These are phyloP conservation scores for Tympanopsis confertula DNA, from an alignment of 2,329 filamentous ascomycete genomes.

Conservation along the genomic window DNA sequence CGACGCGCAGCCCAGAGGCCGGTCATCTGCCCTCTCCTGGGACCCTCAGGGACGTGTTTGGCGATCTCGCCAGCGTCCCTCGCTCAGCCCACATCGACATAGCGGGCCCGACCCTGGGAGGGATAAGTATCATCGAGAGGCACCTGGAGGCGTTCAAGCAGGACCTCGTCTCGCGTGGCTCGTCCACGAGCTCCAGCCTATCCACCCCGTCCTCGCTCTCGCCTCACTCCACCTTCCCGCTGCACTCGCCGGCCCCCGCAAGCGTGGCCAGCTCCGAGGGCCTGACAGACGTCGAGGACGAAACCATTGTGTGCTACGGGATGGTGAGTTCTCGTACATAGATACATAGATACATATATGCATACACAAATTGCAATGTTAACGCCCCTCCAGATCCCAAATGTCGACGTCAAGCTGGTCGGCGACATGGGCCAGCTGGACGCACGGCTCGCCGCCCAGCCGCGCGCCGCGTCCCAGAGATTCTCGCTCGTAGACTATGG, in stretches of 20 bases:
- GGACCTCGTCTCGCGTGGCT: not conserved
- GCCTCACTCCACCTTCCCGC: not conserved
- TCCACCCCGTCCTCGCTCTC: not conserved
- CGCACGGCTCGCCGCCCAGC: not conserved
- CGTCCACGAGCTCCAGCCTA: not conserved
- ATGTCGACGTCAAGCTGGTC: not conserved
- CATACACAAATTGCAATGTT: too few relatives aligned
- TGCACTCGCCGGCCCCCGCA: not conserved
- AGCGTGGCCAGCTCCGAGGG: not conserved
- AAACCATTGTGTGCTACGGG: not conserved
- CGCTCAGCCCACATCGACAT: not conserved
- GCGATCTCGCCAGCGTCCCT: not conserved
- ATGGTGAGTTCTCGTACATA: too few relatives aligned
- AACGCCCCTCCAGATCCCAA: too few relatives aligned
- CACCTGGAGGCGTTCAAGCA: not conserved
- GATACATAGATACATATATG: too few relatives aligned
- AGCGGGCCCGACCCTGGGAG: too few relatives aligned
- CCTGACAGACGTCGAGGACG: not conserved
- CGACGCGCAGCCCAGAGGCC: too few relatives aligned
- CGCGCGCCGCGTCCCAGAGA: not conserved
- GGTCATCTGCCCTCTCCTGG: too few relatives aligned
- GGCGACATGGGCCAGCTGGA: not conserved
- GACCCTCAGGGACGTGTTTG: not conserved
- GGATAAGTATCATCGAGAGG: not conserved
- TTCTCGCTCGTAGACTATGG: not conserved